phyloP scores from a whole-genome alignment of 306 rosid species.

The Fragaria nilgerrensis region DNA sequence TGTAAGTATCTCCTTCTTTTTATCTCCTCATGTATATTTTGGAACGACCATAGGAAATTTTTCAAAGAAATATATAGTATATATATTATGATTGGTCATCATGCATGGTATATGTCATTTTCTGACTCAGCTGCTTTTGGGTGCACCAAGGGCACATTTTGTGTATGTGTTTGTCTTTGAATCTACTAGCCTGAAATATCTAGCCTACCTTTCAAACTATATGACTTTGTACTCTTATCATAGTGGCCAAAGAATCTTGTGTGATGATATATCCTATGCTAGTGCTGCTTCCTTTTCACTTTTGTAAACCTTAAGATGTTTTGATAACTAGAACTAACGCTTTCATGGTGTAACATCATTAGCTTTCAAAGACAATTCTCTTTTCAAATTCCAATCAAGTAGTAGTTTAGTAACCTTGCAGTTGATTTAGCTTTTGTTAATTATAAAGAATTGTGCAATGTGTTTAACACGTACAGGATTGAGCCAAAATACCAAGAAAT shows the following conservation, averaged over 20 bases:
- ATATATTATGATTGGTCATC: too few species aligned
- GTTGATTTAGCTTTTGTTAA: not conserved
- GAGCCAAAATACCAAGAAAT: conserved; percentile 94
- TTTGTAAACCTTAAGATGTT: not conserved
- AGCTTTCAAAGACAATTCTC: not conserved
- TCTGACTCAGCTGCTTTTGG: conserved; percentile 40
- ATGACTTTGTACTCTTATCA: conserved; percentile 11
- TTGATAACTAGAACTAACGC: not conserved
- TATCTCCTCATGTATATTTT: not conserved
- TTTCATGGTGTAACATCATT: not conserved
- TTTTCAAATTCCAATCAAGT: not conserved
- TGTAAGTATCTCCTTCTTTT: conserved; percentile 33
- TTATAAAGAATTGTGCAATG: not conserved
- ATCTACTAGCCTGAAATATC: conserved; percentile 21
- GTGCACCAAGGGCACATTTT: conserved; percentile 18
- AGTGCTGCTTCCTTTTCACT: not conserved
- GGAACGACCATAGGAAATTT: too few species aligned
- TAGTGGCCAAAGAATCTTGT: conserved; percentile 1
- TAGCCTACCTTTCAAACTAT: conserved; percentile 21
- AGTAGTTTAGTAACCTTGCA: not conserved
- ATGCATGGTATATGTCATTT: conserved; percentile 18
- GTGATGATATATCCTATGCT: conserved; percentile 5
- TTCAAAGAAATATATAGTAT: too few species aligned
- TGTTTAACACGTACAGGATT: conserved; percentile 48
- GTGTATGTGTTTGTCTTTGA: conserved; percentile 13